Evolutionary conservation across 2,329 filamentous ascomycete genomes (phyloP), one percentile per base, ranked within the genome.

Genomic region (Leptosphaerulina australis): DNA sequence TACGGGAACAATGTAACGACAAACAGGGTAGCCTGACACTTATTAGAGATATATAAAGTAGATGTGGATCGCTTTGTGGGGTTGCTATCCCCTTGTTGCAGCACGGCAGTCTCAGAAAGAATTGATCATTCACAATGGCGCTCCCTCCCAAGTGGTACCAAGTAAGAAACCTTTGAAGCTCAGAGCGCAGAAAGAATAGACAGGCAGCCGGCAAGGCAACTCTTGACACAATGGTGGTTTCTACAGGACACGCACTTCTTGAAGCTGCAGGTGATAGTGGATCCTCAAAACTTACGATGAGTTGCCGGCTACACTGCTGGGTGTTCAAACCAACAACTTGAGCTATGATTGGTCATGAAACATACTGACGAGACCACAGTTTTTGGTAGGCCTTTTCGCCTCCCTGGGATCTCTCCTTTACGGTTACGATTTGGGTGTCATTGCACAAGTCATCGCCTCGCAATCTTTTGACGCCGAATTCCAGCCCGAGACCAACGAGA

Each of bases 381-480:
- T 85, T 63, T 75, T 84, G 38, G 77, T 84, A 31, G 75, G 78
- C 57, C 76, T 83, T 29, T 84, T 85, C 66, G 82, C 82, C 57
- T 83, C 81, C 1, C 71, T 84, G 5, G 82, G 82, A 33, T 83
- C 81, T 4, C 75, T 83, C 44, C 76, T 84, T 6, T 84, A 78
- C 60, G 82, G 82, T 60, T 84, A 82, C 63, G 81, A 85, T 68
- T 66, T 84, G 18, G 82, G 82, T 76, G 82, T 84, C 20, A 84
- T 84, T 53, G 82, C 81, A 7, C 81, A 81, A 56, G 81, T 81
- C 39, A 79, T 84, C 47, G 72, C 73, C 4, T 75, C 72, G 8
- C 50, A 69, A n/a, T 72, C 75, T 20, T 79, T 80, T 64, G 64
- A 59, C 2, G 35, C 51, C 39, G 65, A 68, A 11, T 79, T 79